phyloP scores from a whole-genome alignment of 1,139 yeast species.

The Zygosaccharomyces sapae region DNA sequence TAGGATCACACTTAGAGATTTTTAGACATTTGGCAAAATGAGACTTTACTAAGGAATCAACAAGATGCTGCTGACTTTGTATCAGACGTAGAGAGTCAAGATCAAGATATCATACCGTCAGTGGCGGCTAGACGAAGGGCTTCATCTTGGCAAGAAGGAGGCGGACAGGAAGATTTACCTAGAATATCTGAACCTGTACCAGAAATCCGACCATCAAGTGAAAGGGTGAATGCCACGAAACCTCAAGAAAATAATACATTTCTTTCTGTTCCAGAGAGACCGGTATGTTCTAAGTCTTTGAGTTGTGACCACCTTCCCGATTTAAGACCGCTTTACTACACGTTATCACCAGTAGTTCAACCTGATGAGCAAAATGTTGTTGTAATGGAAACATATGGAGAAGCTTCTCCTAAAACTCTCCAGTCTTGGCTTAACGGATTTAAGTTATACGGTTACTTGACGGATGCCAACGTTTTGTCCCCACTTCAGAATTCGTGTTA shows the following conservation, averaged over 20 bases:
- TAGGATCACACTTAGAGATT: conserved; percentile 27
- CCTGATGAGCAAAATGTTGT: not conserved
- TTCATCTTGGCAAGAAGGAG: conserved; percentile 12
- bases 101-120: conserved; percentile 8
- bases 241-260: not conserved
- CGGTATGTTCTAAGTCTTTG: conserved; percentile 15
- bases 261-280: conserved; percentile 9
- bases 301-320: conserved; percentile 22
- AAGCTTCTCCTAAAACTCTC: not conserved
- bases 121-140: conserved; percentile 9
- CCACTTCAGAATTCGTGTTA: conserved; percentile 17
- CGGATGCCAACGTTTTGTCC: conserved; percentile 9
- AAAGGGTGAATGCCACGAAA: conserved; percentile 4
- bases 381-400: not conserved
- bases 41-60: conserved; percentile 12
- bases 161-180: conserved; percentile 4
- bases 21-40: conserved; percentile 32
- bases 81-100: conserved; percentile 10
- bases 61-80: conserved; percentile 6
- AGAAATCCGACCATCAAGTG: conserved; percentile 7
- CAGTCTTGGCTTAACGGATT: conserved; percentile 11
- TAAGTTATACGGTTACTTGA: conserved; percentile 9
- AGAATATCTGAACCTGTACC: not conserved
- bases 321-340: not conserved
- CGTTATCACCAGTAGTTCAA: not conserved